Conservation (phyloP, 2,329 filamentous ascomycete species). For the Westerdykella ornata region DNA sequence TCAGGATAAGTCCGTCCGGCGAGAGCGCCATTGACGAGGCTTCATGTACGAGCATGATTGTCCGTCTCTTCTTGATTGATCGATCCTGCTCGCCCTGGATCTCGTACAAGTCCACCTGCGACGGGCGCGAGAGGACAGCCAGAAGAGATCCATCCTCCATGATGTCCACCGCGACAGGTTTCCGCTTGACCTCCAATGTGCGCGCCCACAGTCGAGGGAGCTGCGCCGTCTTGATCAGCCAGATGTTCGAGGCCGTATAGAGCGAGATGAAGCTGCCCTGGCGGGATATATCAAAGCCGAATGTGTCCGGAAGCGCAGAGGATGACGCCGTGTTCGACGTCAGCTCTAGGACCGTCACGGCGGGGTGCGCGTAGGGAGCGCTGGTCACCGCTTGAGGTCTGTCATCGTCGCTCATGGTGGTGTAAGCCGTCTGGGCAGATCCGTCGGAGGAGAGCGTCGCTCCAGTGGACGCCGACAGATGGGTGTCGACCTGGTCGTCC, state of each 20-base stretch:
- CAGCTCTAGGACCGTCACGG: slow-evolving; percentile 33
- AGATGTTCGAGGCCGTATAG: slow-evolving; percentile 34
- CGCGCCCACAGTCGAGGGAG: slow-evolving; percentile 33
- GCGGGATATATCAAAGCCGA: slow-evolving; percentile 34
- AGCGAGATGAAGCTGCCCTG: slow-evolving; percentile 34
- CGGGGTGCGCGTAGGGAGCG: slow-evolving; percentile 25
- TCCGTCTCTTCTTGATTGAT: slow-evolving; percentile 61
- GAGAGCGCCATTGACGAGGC: slow-evolving; percentile 74
- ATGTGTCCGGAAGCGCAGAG: slow-evolving; percentile 35
- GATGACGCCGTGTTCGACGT: slow-evolving; percentile 35
- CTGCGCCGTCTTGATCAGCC: slow-evolving; percentile 33
- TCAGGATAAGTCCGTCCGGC: slow-evolving; percentile 72
- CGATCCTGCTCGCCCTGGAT: slow-evolving; percentile 44
- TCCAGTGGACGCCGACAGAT: slow-evolving; percentile 27
- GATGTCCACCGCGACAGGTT: slow-evolving; percentile 59
- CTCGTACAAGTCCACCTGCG: slow-evolving; percentile 82
- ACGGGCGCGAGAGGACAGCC: slow-evolving; percentile 72
- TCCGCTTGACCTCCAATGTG: slow-evolving; percentile 34
- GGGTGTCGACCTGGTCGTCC: slow-evolving; percentile 16
- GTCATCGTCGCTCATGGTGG: slow-evolving; percentile 30
- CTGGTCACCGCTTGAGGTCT: slow-evolving; percentile 14
- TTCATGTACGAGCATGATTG: slow-evolving; percentile 69
- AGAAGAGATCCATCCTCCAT: slow-evolving; percentile 69
- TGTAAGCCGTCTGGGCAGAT: slow-evolving; percentile 30
- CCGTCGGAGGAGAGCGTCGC: slow-evolving; percentile 25